phyloP scores from a whole-genome alignment of 2,329 filamentous ascomycete genomes.

The Trichophyton equinum region DNA sequence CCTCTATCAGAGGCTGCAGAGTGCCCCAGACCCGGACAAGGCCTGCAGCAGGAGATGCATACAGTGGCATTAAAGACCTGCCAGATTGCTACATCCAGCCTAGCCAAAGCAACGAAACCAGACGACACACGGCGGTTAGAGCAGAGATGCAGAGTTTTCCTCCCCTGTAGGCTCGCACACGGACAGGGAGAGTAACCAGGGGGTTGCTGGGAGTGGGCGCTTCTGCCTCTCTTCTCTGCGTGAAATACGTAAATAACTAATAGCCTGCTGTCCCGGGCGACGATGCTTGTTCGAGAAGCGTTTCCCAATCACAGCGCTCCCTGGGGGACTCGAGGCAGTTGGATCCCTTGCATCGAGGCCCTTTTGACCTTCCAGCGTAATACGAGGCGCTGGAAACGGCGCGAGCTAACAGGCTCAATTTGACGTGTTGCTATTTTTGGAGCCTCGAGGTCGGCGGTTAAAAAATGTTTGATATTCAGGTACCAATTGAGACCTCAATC shows the following conservation, averaged over 20 bases:
- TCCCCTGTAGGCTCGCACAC: not conserved
- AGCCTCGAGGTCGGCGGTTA: not conserved
- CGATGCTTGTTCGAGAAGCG: not conserved
- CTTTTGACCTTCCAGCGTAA: not conserved
- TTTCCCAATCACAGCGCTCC: slow-evolving; percentile 1
- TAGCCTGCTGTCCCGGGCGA: not conserved
- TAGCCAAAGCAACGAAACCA: not conserved
- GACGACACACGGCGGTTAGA: not conserved
- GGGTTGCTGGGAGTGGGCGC: not conserved
- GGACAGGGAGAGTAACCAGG: not conserved
- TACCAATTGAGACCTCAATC: slow-evolving; percentile 2
- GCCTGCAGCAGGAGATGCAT: not conserved
- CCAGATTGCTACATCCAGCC: not conserved
- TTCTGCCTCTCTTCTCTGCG: not conserved
- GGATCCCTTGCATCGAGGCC: not conserved
- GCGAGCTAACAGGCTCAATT: not conserved
- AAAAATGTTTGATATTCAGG: not conserved
- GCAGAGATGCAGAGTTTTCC: not conserved
- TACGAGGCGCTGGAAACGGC: not conserved
- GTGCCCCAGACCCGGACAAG: not conserved
- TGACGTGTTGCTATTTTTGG: not conserved
- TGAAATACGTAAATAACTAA: not conserved
- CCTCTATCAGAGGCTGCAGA: not conserved
- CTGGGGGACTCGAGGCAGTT: not conserved
- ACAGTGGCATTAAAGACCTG: not conserved